These are phyloP conservation scores for Dendrothele bispora DNA, from an alignment of 768 basidiomycete species.

Conservation along the genomic window DNA sequence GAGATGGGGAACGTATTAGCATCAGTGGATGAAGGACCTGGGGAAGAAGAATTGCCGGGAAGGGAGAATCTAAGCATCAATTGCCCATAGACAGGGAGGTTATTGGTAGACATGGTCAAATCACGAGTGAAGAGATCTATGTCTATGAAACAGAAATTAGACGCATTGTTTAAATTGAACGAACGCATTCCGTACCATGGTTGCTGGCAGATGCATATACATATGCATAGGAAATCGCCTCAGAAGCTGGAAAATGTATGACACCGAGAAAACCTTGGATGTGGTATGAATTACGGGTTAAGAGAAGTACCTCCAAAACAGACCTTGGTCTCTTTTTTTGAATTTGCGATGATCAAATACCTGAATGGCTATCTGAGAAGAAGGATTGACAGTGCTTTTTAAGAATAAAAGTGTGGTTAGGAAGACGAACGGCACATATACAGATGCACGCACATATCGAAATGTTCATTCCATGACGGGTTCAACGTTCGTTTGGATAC, in stretches of 20 bases:
- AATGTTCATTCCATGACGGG: conserved; percentile 83
- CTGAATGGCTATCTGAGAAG: conserved; percentile 79
- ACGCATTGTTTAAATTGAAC: conserved; percentile 9
- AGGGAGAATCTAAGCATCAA: conserved; percentile 65
- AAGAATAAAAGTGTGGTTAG: background rate
- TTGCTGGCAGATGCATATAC: too few species aligned
- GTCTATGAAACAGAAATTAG: conserved; percentile 15
- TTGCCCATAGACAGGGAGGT: conserved; percentile 80
- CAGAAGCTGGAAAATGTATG: conserved; percentile 53
- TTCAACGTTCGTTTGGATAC: conserved; percentile 67
- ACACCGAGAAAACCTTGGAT: conserved; percentile 59
- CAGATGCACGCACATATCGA: conserved; percentile 69
- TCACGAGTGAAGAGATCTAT: conserved; percentile 74
- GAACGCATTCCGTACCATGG: conserved; percentile 46
- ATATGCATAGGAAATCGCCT: conserved; percentile 53
- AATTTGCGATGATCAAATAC: conserved; percentile 91
- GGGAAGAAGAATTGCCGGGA: conserved; percentile 29
- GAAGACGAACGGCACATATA: background rate
- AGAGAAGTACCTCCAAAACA: conserved; percentile 36
- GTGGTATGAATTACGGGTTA: conserved; percentile 37
- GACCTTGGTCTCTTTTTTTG: conserved; percentile 82
- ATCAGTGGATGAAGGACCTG: conserved; percentile 17
- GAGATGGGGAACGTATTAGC: conserved; percentile 9
- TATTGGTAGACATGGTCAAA: conserved; percentile 71
- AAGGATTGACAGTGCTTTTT: conserved; percentile 73